Evolutionary conservation across 2,329 filamentous ascomycete genomes (phyloP), one percentile per base, ranked within the genome.

Genomic region (Clonostachys chloroleuca): DNA sequence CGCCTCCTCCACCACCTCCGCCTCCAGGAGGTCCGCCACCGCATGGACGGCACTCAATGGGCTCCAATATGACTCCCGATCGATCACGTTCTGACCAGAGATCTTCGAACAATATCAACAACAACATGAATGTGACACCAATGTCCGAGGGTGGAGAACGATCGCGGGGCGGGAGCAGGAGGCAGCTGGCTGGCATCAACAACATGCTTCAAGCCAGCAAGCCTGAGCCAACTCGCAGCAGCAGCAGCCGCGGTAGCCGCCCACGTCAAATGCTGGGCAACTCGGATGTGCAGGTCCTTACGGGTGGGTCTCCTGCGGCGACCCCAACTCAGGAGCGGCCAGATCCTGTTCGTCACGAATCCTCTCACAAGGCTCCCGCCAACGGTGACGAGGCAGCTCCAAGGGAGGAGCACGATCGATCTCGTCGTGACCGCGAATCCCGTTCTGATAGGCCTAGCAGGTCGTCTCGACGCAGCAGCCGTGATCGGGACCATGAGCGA

Each of bases 131-230:
- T 14, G 33, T 41, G 36, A 24, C n/a, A 42, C 41, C n/a, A 34
- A 33, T 34, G 17, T 52, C 57, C 16, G 54, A 30, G 24, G 24
- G 60, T 69, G 74, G 30, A 63, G 71, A 33, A 49, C 55, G 24
- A 55, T 61, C 36, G 58, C 57, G 30, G 64, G 58, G 52, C 54
- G 71, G 75, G 33, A 68, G 73, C 16, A 67, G 72, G 49, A 69
- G 80, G 48, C 78, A 84, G 54, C 66, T 85, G 33, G 74, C 75
- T 12, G 75, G 77, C 42, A 84, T 86, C 49, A 81, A 83, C 54
- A 81, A 65, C 51, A 79, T 74, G 44, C 68, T 83, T 5, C 75
- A 74, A 57, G 58, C 56, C 60, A 77, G 55, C 53, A 69, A 57
- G 66, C 67, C 59, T 2, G 65, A 67, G 2, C 44, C 52, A 35